Evolutionary conservation across 345 rosid species (phyloP).

Genomic region (Salix udensis): DNA sequence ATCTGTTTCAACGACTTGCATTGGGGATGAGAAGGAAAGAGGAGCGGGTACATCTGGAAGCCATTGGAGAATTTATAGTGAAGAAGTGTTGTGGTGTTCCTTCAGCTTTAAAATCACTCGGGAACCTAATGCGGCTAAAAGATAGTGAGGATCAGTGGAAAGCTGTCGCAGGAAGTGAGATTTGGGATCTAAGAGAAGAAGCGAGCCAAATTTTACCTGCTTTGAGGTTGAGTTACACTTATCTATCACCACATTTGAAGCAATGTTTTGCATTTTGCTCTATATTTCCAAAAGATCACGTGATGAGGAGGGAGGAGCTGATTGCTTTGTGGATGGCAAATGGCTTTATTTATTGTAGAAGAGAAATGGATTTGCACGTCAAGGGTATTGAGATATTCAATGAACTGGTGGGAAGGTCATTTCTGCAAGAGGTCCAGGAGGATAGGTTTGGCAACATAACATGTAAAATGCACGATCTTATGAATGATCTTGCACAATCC

Average conservation of each 20-base stretch:
- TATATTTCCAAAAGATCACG: slow-evolving; percentile 1
- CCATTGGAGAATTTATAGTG: slow-evolving; percentile 5
- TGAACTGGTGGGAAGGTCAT: slow-evolving; percentile 13
- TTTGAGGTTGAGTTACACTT: slow-evolving; percentile 5
- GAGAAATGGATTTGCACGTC: background rate
- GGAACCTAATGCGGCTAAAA: slow-evolving; percentile 10
- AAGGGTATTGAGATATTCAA: slow-evolving; percentile 13
- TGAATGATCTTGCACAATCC: slow-evolving; percentile 19
- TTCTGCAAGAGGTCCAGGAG: slow-evolving; percentile 7
- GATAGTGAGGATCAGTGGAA: slow-evolving; percentile 1
- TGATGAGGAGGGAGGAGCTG: background rate
- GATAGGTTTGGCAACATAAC: background rate
- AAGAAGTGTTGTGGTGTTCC: slow-evolving; percentile 16
- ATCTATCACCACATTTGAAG: background rate
- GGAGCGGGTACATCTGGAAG: background rate
- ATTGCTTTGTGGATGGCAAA: slow-evolving; percentile 29
- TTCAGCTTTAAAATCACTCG: slow-evolving; percentile 1
- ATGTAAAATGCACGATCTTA: slow-evolving; percentile 28
- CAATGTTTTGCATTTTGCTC: slow-evolving; percentile 11
- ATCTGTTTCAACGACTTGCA: background rate
- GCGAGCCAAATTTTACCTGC: background rate
- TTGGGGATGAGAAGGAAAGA: background rate
- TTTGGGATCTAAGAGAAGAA: slow-evolving; percentile 5
- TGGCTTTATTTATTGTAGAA: slow-evolving; percentile 6
- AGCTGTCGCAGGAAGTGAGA: slow-evolving; percentile 1